A percentile compares a stretch with the other conserved stretches of the same genome.
Evolutionary conservation across 2,329 filamentous ascomycete species (phyloP).

Genomic region (Aspergillus fumigatiaffinis): DNA sequence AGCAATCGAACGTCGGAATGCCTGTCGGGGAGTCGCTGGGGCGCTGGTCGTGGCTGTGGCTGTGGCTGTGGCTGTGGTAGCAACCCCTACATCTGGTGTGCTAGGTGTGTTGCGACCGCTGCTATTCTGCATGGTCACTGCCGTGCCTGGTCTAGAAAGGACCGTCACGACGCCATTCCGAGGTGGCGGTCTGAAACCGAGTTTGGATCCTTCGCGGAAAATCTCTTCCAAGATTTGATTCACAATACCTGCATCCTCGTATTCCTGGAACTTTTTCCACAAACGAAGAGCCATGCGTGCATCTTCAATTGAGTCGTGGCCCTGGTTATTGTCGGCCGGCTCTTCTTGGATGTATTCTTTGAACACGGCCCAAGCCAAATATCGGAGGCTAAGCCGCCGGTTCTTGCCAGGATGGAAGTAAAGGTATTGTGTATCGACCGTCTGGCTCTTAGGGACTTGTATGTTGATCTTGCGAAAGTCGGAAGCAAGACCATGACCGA

Average conservation of each 20-base stretch:
- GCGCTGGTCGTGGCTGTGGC: conserved; percentile 23
- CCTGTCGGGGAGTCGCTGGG: conserved; percentile 40
- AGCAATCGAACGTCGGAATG: conserved; percentile 39
- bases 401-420: conserved; percentile 79
- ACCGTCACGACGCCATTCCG: conserved; percentile 31
- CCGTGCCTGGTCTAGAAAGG: conserved; percentile 37
- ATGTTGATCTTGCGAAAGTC: conserved; percentile 99
- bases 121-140: conserved; percentile 34
- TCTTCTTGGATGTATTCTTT: conserved; percentile 92
- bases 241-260: conserved; percentile 76
- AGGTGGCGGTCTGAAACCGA: conserved; percentile 54
- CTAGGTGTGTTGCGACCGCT: conserved; percentile 42
- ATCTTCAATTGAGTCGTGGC: conserved; percentile 93
- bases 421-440: conserved; percentile 89
- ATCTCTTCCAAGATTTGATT: conserved; percentile 83
- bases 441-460: conserved; percentile 81
- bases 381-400: conserved; percentile 85
- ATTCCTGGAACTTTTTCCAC: conserved; percentile 87
- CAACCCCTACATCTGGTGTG: conserved; percentile 31
- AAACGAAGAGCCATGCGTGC: conserved; percentile 84
- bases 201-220: conserved; percentile 63
- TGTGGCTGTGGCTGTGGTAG: conserved; percentile 11
- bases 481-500: conserved; percentile 88
- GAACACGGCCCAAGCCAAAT: conserved; percentile 84
- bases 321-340: conserved; percentile 46